Evolutionary conservation across 2,329 filamentous ascomycete species (phyloP).

Genomic region (Talaromyces sp.): DNA sequence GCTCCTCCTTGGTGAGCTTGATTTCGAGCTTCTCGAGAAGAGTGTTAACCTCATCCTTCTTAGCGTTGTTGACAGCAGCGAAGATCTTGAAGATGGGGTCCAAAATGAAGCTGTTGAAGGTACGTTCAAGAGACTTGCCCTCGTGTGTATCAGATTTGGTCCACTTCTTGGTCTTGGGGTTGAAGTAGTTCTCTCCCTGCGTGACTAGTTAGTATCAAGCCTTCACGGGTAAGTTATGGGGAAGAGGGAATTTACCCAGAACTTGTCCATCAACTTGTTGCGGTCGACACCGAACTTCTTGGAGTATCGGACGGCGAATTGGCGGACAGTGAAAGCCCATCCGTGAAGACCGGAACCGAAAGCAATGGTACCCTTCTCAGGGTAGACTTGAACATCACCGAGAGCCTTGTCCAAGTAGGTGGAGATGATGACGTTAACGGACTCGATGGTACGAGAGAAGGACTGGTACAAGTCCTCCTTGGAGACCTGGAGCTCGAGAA

Average conservation of each 20-base stretch:
- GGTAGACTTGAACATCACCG: slow-evolving; percentile 98
- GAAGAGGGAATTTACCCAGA: slow-evolving; percentile 62
- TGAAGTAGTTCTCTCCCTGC: slow-evolving; percentile 95
- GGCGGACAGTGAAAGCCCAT: slow-evolving; percentile 98
- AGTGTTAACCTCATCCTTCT: slow-evolving; percentile 80
- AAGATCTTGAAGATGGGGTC: slow-evolving; percentile 99
- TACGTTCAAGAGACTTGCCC: slow-evolving; percentile 89
- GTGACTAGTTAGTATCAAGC: slow-evolving; percentile 15
- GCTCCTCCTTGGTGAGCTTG: slow-evolving; percentile 83
- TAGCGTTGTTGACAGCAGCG: slow-evolving; percentile 93
- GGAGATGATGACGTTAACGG: slow-evolving; percentile 99
- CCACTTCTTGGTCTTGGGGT: slow-evolving; percentile 99
- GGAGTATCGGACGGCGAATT: slow-evolving; percentile 92
- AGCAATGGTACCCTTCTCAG: slow-evolving; percentile 93
- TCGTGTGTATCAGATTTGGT: slow-evolving; percentile 79
- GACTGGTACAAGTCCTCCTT: slow-evolving; percentile 99
- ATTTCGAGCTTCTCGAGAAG: slow-evolving; percentile 92
- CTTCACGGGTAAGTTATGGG: slow-evolving; percentile 30
- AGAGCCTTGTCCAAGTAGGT: slow-evolving; percentile 97
- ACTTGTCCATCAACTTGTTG: slow-evolving; percentile 99
- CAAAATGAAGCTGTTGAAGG: slow-evolving; percentile 99
- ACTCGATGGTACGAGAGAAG: slow-evolving; percentile 99
- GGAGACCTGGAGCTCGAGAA: slow-evolving; percentile 95
- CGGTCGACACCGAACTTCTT: slow-evolving; percentile 99
- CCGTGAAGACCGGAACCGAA: slow-evolving; percentile 99